These are phyloP conservation scores for Ganoderma meredithae DNA, from an alignment of 1,284 basidiomycete genomes.

Conservation along the genomic window DNA sequence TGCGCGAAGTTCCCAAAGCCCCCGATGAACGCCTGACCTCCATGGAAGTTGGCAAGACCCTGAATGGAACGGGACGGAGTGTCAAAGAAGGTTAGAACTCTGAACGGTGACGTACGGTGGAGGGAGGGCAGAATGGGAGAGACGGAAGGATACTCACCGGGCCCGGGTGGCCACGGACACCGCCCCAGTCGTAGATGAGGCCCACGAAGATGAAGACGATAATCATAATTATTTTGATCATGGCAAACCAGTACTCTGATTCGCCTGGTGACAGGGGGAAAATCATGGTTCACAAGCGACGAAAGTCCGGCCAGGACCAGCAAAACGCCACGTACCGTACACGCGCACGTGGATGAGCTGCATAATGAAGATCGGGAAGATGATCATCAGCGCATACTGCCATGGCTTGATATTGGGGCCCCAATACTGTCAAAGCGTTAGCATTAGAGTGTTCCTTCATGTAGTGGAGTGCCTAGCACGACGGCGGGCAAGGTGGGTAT, in stretches of 20 bases:
- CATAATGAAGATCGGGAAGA: conserved; percentile 53
- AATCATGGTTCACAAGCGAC: background rate
- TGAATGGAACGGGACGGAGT: conserved; percentile 22
- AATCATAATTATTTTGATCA: conserved; percentile 44
- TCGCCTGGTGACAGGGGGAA: conserved; percentile 33
- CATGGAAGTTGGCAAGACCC: conserved; percentile 62
- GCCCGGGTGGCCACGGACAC: conserved; percentile 59
- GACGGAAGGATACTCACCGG: conserved; percentile 45
- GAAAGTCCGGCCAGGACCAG: background rate
- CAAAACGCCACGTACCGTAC: conserved; percentile 48
- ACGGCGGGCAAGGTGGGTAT: too few relatives aligned
- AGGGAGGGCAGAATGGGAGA: background rate
- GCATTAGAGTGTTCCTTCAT: conserved; percentile 1
- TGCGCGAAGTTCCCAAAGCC: conserved; percentile 61
- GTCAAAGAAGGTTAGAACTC: background rate
- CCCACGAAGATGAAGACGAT: conserved; percentile 43
- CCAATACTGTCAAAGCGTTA: conserved; percentile 45
- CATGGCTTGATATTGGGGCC: conserved; percentile 52
- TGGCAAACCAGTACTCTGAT: conserved; percentile 44
- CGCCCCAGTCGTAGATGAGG: conserved; percentile 61
- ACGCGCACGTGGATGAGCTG: conserved; percentile 55
- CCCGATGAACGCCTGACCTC: conserved; percentile 59
- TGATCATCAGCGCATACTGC: conserved; percentile 61
- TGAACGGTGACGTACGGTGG: background rate
- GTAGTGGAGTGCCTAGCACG: background rate